Evolutionary conservation across 2,329 filamentous ascomycete genomes (phyloP), one percentile per base, ranked within the genome.

Genomic region (Aspergillus hiratsukae): DNA sequence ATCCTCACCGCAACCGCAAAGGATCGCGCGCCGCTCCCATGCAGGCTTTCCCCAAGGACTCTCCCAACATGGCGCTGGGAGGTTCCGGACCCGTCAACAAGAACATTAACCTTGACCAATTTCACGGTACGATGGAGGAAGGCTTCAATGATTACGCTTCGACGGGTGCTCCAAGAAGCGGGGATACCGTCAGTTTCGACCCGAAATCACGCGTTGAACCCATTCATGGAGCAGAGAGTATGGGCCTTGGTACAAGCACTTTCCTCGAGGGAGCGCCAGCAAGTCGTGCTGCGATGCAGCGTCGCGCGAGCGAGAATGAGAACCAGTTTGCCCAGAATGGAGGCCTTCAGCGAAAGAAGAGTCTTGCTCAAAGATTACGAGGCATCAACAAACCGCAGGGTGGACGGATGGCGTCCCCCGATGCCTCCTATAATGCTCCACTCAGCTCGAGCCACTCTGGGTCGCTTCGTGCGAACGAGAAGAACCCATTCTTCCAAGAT

Each of bases 231-330:
- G 86, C 92, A 54, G 87, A 95, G 74, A 87, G 85, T 3, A 78
- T 90, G 59, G 94, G 94, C 9, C 78, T 99, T 7, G 94, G 94
- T 53, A 96, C 92, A 1, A 96, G 91, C 35, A 99, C 94, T 2
- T 97, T 97, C 80, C 77, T 99, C 23, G 94, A 99, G 67, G 94
- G 94, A 37, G 89, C 94, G 1, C 93, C 94, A 14, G 94, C 92
- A 28, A 89, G 92, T 28, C 86, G 86, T 64, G 83, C 86, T 7
- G 90, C 88, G 19, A 90, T 96, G 53, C 84, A 90, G 70, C 86
- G 88, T 58, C 85, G 85, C 51, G 84, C 93, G 66, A 87, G 83
- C 31, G 91, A 89, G 59, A 83, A 87, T 48, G 81, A 83, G 56
- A 64, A 69, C 28, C 69, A 77, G 54, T 74, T 81, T 23, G 59